phyloP scores from a whole-genome alignment of 768 basidiomycete species.

The Cystobasidium ongulense region DNA sequence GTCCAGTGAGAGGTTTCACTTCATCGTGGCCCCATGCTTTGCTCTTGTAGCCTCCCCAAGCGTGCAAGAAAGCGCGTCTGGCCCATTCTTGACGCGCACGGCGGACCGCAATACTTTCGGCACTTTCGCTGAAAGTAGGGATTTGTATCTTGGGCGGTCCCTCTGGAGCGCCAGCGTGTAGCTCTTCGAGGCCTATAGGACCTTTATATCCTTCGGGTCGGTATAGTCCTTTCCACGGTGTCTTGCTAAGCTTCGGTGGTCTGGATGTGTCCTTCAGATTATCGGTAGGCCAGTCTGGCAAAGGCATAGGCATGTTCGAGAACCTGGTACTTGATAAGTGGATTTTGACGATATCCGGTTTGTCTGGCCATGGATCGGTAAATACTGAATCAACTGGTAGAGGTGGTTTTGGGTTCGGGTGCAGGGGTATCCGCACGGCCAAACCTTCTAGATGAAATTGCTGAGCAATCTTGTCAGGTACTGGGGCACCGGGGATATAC shows the following conservation, averaged over 20 bases:
- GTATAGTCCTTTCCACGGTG: conserved; percentile 9
- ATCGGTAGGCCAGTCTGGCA: conserved; percentile 11
- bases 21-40: conserved; percentile 42
- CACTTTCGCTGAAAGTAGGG: not conserved
- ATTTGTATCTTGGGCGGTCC: not conserved
- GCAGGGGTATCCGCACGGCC: not conserved
- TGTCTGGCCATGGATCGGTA: conserved; percentile 26
- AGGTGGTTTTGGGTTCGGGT: not conserved
- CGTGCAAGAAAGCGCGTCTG: conserved; percentile 39
- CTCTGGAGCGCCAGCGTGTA: not conserved
- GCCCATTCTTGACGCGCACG: conserved; percentile 34
- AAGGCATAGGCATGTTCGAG: not conserved
- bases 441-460: not conserved
- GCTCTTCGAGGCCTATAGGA: not conserved
- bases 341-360: not conserved
- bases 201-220: not conserved
- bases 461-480: not conserved
- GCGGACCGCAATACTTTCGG: conserved; percentile 20
- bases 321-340: not conserved
- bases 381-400: not conserved
- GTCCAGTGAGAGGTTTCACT: conserved; percentile 34
- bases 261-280: not conserved
- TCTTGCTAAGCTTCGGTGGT: not conserved
- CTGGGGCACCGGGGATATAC: not conserved
- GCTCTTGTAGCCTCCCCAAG: conserved; percentile 38